phyloP scores from a whole-genome alignment of 139 green algal species.

The Volvox reticuliferus region DNA sequence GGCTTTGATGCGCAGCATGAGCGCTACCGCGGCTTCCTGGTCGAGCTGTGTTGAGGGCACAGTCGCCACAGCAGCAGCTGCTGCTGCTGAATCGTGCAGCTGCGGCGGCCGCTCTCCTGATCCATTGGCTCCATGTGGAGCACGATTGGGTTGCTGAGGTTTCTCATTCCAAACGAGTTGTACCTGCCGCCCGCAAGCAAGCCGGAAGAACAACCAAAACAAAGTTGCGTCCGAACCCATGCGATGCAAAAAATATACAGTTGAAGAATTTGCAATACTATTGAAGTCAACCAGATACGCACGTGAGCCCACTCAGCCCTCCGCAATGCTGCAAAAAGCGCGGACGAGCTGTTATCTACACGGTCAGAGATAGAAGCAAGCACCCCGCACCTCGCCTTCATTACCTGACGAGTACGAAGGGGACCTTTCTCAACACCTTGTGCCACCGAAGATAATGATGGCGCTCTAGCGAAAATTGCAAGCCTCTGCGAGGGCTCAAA shows the following conservation, averaged over 20 bases:
- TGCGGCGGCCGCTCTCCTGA: not conserved
- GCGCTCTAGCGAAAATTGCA: not conserved
- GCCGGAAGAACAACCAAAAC: too few species aligned
- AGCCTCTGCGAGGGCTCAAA: not conserved
- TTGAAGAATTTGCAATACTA: too few species aligned
- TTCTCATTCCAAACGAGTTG: not conserved
- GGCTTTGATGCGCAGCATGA: constrained; percentile 52
- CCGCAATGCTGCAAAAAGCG: too few species aligned
- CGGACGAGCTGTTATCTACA: too few species aligned
- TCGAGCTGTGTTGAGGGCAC: not conserved
- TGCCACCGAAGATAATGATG: not conserved
- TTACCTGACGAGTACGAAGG: not conserved
- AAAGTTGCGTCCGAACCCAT: too few species aligned
- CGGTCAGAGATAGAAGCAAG: too few species aligned
- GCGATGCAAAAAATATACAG: too few species aligned
- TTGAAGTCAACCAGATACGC: too few species aligned
- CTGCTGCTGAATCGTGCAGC: not conserved
- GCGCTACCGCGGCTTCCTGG: not conserved
- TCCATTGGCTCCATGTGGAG: not conserved
- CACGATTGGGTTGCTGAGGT: not conserved
- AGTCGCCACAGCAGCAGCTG: not conserved
- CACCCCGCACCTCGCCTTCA: too few species aligned
- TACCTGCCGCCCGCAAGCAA: not conserved
- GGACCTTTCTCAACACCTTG: not conserved
- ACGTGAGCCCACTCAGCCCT: too few species aligned